Evolutionary conservation across 345 rosid species (phyloP), one percentile per base, ranked within the genome.

Genomic region (Physaria fendleri): DNA sequence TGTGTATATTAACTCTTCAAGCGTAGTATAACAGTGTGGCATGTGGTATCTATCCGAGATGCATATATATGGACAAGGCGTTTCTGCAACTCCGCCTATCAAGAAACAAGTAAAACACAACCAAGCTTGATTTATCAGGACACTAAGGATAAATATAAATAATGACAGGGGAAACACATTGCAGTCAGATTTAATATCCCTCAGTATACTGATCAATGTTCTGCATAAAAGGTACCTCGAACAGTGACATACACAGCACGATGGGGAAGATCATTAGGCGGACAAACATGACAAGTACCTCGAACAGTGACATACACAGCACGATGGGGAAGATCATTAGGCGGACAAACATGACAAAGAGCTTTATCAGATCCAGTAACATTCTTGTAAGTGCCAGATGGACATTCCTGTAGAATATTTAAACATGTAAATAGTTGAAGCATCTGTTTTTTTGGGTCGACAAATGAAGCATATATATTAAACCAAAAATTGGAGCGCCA

Each of bases 21-120:
- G 82, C 30, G 91, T 75, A 6, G 97, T 90, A 59, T 85, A 85
- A 77, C 97, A 90, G 68, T 83, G 76, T 50, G 97, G 97, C 94
- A 87, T 79, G 75, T 77, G 97, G 65, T 79, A 90, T 83, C 94
- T 81, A 33, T 87, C 95, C 4, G 97, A 85, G 34, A 83, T 30
- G 54, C 97, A 90, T 74, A 71, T 69, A 69, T 83, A 87, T 11
- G 97, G 97, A 60, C 97, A 90, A 62, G 97, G 94, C 8, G 73
- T 79, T 75, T 81, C 85, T 59, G 91, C 77, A 30, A 85, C 88
- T 70, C 97, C 97, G 14, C 95, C 97, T 90, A 77, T 69, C 48
- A 70, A 41, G 41, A 39, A 40, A 24, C 12, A 43, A 34, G 25
- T 33, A 37, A 29, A 56, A 51, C 51, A 51, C 14, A 55, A 18